phyloP scores from a whole-genome alignment of 2,329 filamentous ascomycete genomes.

The Massarina eburnea region DNA sequence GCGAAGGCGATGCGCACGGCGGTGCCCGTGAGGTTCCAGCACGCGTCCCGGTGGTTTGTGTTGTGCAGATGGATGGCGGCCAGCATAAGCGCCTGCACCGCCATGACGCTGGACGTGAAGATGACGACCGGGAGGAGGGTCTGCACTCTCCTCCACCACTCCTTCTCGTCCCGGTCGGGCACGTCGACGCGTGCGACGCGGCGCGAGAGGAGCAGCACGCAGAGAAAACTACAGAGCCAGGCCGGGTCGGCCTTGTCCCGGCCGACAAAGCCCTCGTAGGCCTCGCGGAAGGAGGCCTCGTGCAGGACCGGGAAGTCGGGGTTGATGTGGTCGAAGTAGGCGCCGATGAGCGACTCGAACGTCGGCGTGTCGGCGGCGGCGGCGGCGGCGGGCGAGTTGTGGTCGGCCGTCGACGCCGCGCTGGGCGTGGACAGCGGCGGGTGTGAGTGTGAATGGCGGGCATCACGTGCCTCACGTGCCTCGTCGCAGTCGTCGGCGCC shows the following conservation, averaged over 20 bases:
- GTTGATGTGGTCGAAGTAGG: constrained; percentile 48
- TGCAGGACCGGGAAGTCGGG: constrained; percentile 48
- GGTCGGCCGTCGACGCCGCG: constrained; percentile 21
- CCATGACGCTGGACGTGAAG: constrained; percentile 46
- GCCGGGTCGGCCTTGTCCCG: constrained; percentile 39
- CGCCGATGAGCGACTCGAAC: constrained; percentile 40
- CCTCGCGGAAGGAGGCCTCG: constrained; percentile 47
- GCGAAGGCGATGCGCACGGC: constrained; percentile 49
- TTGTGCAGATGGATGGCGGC: constrained; percentile 50
- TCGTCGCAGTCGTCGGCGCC: constrained; percentile 21
- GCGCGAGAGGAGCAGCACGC: constrained; percentile 45
- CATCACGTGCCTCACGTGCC: too few species aligned
- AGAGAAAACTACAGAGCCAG: constrained; percentile 48
- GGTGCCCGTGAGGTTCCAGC: constrained; percentile 49
- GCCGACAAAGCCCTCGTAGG: constrained; percentile 41
- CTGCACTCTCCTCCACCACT: constrained; percentile 47
- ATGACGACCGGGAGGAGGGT: constrained; percentile 45
- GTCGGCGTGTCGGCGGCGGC: constrained; percentile 18
- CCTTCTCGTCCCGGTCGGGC: constrained; percentile 42
- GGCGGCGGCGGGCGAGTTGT: constrained; percentile 22
- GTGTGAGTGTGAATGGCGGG: neutral
- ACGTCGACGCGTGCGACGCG: constrained; percentile 37
- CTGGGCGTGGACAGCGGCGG: constrained; percentile 19
- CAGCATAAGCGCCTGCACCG: constrained; percentile 48
- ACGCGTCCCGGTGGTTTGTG: constrained; percentile 48